phyloP scores from a whole-genome alignment of 2,329 filamentous ascomycete species.

The Fusarium zealandicum region DNA sequence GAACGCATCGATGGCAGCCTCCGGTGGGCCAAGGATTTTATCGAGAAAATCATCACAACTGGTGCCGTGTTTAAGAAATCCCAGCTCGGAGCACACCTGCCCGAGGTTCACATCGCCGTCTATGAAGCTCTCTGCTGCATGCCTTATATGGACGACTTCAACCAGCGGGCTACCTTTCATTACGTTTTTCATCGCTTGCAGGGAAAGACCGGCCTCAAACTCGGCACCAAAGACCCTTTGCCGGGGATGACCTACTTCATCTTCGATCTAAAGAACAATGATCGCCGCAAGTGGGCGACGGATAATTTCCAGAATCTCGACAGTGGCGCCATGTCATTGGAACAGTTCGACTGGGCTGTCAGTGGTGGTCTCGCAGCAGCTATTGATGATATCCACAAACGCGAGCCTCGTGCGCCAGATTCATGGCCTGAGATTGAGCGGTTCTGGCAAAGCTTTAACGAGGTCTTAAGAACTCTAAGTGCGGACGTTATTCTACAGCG shows the following conservation, averaged over 20 bases:
- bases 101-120: constrained; percentile 75
- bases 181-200: constrained; percentile 79
- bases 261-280: constrained; percentile 68
- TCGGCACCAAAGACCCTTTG: constrained; percentile 74
- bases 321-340: constrained; percentile 65
- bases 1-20: constrained; percentile 67
- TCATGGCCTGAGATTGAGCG: constrained; percentile 62
- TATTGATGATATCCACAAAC: constrained; percentile 66
- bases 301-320: constrained; percentile 58
- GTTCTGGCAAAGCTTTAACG: constrained; percentile 81
- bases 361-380: constrained; percentile 74
- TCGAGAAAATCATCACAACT: constrained; percentile 59
- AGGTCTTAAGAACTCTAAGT: constrained; percentile 77
- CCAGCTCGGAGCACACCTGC: constrained; percentile 56
- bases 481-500: constrained; percentile 78
- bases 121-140: constrained; percentile 90
- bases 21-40: constrained; percentile 60
- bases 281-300: constrained; percentile 54
- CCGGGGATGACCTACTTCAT: constrained; percentile 87
- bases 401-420: constrained; percentile 51
- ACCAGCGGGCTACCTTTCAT: constrained; percentile 71
- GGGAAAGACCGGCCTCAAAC: constrained; percentile 77
- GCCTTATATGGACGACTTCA: constrained; percentile 70
- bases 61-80: constrained; percentile 56
- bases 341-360: constrained; percentile 89